Base-by-base conservation (phyloP, 2,329 filamentous ascomycete genomes). In the Fusarium nanum region DNA sequence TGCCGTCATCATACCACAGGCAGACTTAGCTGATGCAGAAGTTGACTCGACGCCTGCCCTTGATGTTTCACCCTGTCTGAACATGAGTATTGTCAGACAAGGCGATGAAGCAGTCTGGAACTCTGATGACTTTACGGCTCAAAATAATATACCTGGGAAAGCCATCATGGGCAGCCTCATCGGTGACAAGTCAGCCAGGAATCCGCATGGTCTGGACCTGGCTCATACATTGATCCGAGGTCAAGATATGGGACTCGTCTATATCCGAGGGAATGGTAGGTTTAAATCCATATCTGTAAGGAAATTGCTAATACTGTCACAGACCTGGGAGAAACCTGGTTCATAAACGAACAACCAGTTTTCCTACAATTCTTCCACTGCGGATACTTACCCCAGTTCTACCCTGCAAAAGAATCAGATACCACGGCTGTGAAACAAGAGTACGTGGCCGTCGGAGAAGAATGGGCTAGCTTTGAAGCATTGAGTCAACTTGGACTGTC, bases 281-380 rank as follows among this genome's bases (percentile, higher is more conserved):
- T 23, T 11, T 1, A 3, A 3, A 9, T 3, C 4, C 1, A 3
- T 9, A 1, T 13, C 4, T 3, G 3, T 0, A 7, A 0, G 13
- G 10, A 6, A 37, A 6, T 13, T 20, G 5, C 67, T 70, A 1
- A 70, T 12, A 1, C 5, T 4, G 2, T 7, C 1, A 8, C 7
- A 70, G 67, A 54, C 2, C 20, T 70, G 5, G 67, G 67, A 5
- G 67, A 70, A 9, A 70, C 67, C 0, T 70, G 67, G 67, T 70
- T 70, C 2, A 52, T 70, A 5, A 68, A 70, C 3, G 62, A 70
- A 2, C 47, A 67, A 12, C 62, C 67, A 0, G 46, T 70, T 0
- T 70, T 70, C 7, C 8, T 70, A 1, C 67, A 70, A 14, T 70
- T 70, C 3, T 32, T 70, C 2, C 67, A 70, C 18, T 70, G 57